Conservation (phyloP, 495 filamentous ascomycete genomes). For the Hypomontagnella submonticulosa region DNA sequence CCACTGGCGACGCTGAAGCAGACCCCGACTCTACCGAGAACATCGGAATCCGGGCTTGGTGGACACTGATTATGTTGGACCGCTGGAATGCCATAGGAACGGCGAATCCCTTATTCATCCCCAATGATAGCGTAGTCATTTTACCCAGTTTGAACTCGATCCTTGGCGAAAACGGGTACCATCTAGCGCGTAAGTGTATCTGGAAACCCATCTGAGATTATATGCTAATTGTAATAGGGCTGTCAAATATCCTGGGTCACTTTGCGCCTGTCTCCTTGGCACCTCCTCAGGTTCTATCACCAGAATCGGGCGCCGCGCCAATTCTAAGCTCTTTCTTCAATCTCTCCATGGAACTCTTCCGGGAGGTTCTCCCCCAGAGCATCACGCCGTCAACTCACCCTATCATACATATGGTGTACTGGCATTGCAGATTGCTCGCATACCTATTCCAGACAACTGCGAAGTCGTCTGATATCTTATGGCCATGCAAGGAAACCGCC, state of each 20-base stretch:
- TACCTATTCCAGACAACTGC: constrained; percentile 64
- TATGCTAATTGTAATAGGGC: constrained; percentile 49
- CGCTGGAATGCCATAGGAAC: constrained; percentile 80
- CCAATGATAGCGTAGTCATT: constrained; percentile 69
- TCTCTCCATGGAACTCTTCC: constrained; percentile 57
- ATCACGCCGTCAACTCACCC: constrained; percentile 53
- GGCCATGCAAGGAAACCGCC: constrained; percentile 68
- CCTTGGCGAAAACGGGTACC: constrained; percentile 71
- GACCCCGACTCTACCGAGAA: constrained; percentile 78
- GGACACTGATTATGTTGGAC: constrained; percentile 76
- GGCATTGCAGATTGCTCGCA: constrained; percentile 74
- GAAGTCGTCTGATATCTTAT: constrained; percentile 62
- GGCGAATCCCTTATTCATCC: constrained; percentile 66
- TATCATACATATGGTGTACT: constrained; percentile 76
- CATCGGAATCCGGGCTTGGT: constrained; percentile 78
- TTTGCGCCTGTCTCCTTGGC: constrained; percentile 44
- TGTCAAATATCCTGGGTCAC: constrained; percentile 52
- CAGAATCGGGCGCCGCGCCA: constrained; percentile 32
- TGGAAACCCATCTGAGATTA: background rate
- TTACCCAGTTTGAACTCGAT: constrained; percentile 71
- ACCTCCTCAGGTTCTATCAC: constrained; percentile 30
- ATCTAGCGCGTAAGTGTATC: constrained; percentile 73
- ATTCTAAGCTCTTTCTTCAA: constrained; percentile 44
- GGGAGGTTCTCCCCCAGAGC: constrained; percentile 56
- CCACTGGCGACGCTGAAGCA: constrained; percentile 42